Evolutionary conservation across 2,329 filamentous ascomycete genomes (phyloP), one percentile per base, ranked within the genome.

Genomic region (Ophiocordyceps robertsii): DNA sequence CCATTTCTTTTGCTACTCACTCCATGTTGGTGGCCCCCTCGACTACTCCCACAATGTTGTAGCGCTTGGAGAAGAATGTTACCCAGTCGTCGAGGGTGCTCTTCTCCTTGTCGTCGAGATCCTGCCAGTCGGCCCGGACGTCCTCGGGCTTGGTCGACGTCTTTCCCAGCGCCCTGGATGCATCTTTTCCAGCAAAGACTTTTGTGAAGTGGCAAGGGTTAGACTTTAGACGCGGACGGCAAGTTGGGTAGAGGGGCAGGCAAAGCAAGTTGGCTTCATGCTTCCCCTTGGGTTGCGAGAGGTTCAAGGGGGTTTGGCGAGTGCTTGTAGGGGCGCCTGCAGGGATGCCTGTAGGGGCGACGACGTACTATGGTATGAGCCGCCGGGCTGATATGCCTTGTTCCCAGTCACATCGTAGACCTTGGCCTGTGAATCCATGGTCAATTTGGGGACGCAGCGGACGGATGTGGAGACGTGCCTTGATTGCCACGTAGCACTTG

Each of bases 181-280:
- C 84, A 56, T 98, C 93, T 58, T 94, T 94, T 47, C 92, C 92
- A 3, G 87, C 84, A 58, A 98, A 98, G 17, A 95, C 92, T 98
- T 51, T 8, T 16, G 8, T 35, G 5, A 12, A 7, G 9, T 8
- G 6, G 21, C 24, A 21, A 13, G 17, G 27, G 30, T 41, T 13
- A 43, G 40, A 21, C 24, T 10, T 7, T n/a, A 14, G n/a, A 35
- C 33, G 6, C 14, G 33, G 17, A 35, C 33, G 4, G n/a, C 8
- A 3, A 16, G 33, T 17, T 16, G 33, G 8, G 33, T 4, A 17
- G n/a, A 14, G n/a, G 33, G 12, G n/a, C n/a, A n/a, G n/a, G n/a
- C n/a, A n/a, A 13, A 14, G 33, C 33, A 16, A 16, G 4, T 35
- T 17, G n/a, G 24, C 24, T 24, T 4, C 24, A 24, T 7, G n/a